phyloP scores from a whole-genome alignment of 805 yeast species.

The Yarrowia bubula region DNA sequence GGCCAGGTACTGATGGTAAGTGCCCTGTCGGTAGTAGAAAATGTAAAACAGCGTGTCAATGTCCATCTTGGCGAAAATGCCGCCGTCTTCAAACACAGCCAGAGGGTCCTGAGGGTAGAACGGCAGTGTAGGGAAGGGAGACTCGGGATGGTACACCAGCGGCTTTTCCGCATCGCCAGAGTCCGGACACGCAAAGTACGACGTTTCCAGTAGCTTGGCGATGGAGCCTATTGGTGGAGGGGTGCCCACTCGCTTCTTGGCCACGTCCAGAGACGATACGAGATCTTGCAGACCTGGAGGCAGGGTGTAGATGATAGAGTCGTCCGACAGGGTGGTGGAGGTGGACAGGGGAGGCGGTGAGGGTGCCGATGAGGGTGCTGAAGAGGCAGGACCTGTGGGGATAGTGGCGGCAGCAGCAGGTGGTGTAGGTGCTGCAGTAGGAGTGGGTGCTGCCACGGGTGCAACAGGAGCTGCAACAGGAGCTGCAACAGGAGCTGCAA shows the following conservation, averaged over 20 bases:
- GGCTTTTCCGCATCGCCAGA: slow-evolving; percentile 88
- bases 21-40: slow-evolving; percentile 79
- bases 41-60: slow-evolving; percentile 87
- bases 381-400: background rate
- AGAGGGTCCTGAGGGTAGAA: slow-evolving; percentile 85
- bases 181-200: slow-evolving; percentile 88
- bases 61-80: slow-evolving; percentile 68
- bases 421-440: background rate
- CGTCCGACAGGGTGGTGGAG: slow-evolving; percentile 29
- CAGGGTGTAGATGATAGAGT: slow-evolving; percentile 32
- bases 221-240: slow-evolving; percentile 58
- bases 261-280: slow-evolving; percentile 41
- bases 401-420: no score
- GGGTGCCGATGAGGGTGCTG: background rate
- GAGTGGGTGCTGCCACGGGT: background rate
- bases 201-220: slow-evolving; percentile 63
- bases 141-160: slow-evolving; percentile 67
- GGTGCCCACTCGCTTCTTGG: slow-evolving; percentile 47
- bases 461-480: slow-evolving; percentile 19
- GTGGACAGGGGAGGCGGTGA: slow-evolving; percentile 32
- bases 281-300: slow-evolving; percentile 46
- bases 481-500: slow-evolving; percentile 29
- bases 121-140: slow-evolving; percentile 85
- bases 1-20: slow-evolving; percentile 69
- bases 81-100: slow-evolving; percentile 51